phyloP scores from a whole-genome alignment of 768 basidiomycete species.

The Candolleomyces aberdarensis region DNA sequence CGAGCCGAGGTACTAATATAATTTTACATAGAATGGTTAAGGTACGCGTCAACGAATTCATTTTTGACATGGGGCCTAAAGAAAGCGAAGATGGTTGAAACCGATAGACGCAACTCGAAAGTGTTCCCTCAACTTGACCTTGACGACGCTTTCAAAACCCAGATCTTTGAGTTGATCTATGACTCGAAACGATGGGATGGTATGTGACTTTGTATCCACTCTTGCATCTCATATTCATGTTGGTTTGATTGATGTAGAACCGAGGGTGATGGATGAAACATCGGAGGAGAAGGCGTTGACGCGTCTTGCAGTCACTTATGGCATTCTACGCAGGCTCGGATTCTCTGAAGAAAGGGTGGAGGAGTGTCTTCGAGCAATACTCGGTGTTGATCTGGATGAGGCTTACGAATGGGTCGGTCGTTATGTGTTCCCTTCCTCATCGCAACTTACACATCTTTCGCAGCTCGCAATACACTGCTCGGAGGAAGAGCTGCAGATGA shows the following conservation, averaged over 20 bases:
- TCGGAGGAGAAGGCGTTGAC: conserved; percentile 68
- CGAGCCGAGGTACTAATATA: background rate
- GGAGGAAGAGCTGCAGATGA: conserved; percentile 52
- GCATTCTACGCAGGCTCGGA: conserved; percentile 74
- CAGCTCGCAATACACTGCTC: conserved; percentile 67
- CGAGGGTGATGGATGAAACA: conserved; percentile 42
- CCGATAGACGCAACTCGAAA: conserved; percentile 72
- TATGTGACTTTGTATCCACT: background rate
- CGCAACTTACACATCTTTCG: background rate
- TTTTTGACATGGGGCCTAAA: background rate
- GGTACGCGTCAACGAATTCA: conserved; percentile 16
- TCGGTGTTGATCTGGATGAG: conserved; percentile 77
- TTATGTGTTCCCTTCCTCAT: background rate
- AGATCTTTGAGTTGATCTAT: conserved; percentile 51
- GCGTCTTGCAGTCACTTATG: conserved; percentile 77
- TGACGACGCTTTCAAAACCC: conserved; percentile 53
- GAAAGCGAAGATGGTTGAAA: conserved; percentile 63
- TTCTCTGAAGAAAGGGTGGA: conserved; percentile 67
- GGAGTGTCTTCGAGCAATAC: conserved; percentile 65
- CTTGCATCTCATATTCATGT: background rate
- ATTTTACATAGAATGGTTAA: conserved; percentile 28
- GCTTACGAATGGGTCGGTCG: conserved; percentile 83
- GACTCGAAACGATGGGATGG: conserved; percentile 15
- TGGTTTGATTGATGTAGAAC: conserved; percentile 19
- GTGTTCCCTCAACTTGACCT: conserved; percentile 61